Percentiles rank a stretch among this genome's conserved stretches.
These are phyloP conservation scores for Oryza punctata DNA, from an alignment of 176 grass and related monocot species.

Conservation along the genomic window DNA sequence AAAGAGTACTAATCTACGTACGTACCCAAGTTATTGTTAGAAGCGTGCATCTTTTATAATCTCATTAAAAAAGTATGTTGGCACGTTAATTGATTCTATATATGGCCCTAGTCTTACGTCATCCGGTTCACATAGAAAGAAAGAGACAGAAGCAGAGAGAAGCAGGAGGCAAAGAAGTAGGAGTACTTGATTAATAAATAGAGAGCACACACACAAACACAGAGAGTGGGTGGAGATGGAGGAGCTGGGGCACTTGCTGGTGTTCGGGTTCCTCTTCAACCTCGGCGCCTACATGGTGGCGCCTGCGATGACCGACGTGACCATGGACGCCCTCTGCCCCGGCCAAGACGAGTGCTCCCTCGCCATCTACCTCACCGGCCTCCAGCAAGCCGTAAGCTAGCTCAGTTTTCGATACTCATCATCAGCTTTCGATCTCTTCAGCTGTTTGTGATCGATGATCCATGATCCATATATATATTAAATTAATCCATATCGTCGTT, in stretches of 20 bases:
- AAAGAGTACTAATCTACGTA: too few relatives aligned
- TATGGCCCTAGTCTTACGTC: not conserved
- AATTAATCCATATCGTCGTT: too few relatives aligned
- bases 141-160: not conserved
- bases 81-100: not conserved
- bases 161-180: not conserved
- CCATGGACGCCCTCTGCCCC: constrained; percentile 69
- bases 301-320: constrained; percentile 65
- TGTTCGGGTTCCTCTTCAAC: constrained; percentile 71
- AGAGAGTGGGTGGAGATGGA: constrained; percentile 8
- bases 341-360: constrained; percentile 65
- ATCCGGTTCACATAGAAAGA: too few relatives aligned
- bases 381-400: constrained; percentile 59
- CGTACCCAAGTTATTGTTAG: too few relatives aligned
- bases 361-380: constrained; percentile 66
- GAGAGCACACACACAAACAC: not conserved
- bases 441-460: not conserved
- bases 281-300: constrained; percentile 51
- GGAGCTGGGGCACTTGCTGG: constrained; percentile 58
- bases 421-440: not conserved
- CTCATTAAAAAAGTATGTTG: not conserved
- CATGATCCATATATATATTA: too few relatives aligned
- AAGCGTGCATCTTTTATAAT: not conserved
- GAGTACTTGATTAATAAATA: not conserved
- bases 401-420: too few relatives aligned